Evolutionary conservation across 1,139 yeast species (phyloP), one percentile per base, ranked within the genome.

Genomic region (Yamadazyma triangularis): DNA sequence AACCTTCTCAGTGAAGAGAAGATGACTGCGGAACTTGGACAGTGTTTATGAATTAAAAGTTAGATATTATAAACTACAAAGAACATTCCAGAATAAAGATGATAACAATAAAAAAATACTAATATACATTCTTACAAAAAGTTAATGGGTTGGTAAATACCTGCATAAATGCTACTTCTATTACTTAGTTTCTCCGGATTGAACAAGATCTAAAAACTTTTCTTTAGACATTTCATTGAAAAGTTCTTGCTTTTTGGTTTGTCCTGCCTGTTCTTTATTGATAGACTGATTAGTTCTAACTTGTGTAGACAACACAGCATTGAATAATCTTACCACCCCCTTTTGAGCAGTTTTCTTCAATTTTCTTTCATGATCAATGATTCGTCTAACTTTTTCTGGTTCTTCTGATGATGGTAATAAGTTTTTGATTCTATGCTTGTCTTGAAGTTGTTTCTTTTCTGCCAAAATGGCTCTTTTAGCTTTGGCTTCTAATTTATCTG

Each of bases 291-390:
- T 53, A 11, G 89, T 77, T 42, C 66, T 72, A 15, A 77, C 69
- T 58, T 93, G 98, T 1, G 96, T 83, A 25, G 86, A 73, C 48
- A 88, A 70, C 20, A 91, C 82, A 2, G 96, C 97, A 54, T 91
- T 91, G 58, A 91, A 88, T 39, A 91, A 68, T 48, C 83, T 78
- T 13, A 91, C 94, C 13, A 88, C 97, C 64, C 98, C 99, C 48
- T 82, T 73, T 58, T 91, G 96, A 0, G 97, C 97, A 21, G 79
- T 72, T 52, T 88, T 89, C 54, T 84, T 82, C 48, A 87, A 62
- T 42, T 64, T 67, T 41, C 76, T 74, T 52, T 91, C 99, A 32
- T 71, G 72, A 35, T 82, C 91, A 24, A 89, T 53, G 4, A 73
- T 56, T 26, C 65, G 67, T 48, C 88, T 73, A 7, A 73, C 71